These are phyloP conservation scores for Solanum ahanhuiri DNA, from an alignment of 257 asterid species.

Conservation along the genomic window DNA sequence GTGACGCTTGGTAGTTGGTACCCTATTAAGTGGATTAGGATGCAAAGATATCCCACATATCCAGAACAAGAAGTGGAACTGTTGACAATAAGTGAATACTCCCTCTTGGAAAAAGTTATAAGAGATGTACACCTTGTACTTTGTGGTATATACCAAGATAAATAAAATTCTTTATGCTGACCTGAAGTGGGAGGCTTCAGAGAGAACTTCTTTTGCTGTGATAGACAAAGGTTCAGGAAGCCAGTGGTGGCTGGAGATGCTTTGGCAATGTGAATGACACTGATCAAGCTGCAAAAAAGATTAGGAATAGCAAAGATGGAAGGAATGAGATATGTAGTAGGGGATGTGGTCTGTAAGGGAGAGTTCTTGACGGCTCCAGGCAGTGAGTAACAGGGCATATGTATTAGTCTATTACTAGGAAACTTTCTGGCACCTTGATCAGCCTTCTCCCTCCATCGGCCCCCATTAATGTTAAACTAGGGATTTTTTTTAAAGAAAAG, in stretches of 20 bases:
- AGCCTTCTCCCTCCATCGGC: not conserved
- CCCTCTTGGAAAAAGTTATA: not conserved
- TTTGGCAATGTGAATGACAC: conserved; percentile 65
- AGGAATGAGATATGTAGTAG: conserved; percentile 70
- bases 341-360: conserved; percentile 75
- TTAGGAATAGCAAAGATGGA: conserved; percentile 79
- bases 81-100: not conserved
- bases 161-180: conserved; percentile 24
- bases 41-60: not conserved
- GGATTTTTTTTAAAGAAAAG: not conserved
- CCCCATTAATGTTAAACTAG: not conserved
- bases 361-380: conserved; percentile 80
- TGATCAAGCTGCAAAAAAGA: conserved; percentile 56
- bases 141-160: not conserved
- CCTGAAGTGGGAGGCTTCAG: conserved; percentile 67
- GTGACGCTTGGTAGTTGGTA: not conserved
- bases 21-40: not conserved
- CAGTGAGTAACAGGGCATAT: conserved; percentile 6
- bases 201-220: conserved; percentile 63
- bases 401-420: not conserved
- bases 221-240: conserved; percentile 72
- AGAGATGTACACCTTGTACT: not conserved
- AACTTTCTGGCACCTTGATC: not conserved
- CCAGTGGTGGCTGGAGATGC: conserved; percentile 74
- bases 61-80: conserved; percentile 1